These are phyloP conservation scores for Craterostigma plantagineum DNA, from an alignment of 257 asterid species.

Conservation along the genomic window DNA sequence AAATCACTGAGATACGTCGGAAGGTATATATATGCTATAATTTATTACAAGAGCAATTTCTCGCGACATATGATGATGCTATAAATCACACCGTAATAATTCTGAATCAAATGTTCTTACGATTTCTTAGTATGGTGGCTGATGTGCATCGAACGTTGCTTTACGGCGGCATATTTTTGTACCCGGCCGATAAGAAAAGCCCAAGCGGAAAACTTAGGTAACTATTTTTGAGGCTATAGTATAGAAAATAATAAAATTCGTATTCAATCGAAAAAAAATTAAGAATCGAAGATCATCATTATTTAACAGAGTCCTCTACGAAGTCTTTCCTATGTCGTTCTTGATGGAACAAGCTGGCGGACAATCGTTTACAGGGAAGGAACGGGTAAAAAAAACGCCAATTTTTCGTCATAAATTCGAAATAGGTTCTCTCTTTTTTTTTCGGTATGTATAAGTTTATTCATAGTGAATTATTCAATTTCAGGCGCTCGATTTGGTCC, in stretches of 20 bases:
- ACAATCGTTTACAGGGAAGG: slow-evolving; percentile 83
- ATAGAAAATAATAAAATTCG: not conserved
- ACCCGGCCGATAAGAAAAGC: slow-evolving; percentile 97
- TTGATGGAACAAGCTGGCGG: slow-evolving; percentile 99
- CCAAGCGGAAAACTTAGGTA: slow-evolving; percentile 83
- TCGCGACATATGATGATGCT: too few species aligned
- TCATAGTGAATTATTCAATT: not conserved
- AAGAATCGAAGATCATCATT: too few species aligned
- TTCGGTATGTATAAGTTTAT: too few species aligned
- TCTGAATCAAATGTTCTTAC: too few species aligned
- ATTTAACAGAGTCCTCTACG: slow-evolving; percentile 50
- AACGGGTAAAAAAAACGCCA: slow-evolving; percentile 36
- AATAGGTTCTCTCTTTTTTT: not conserved
- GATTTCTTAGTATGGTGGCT: slow-evolving; percentile 82
- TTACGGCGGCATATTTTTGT: slow-evolving; percentile 94
- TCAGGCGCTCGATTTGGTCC: slow-evolving; percentile 83
- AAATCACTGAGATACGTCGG: slow-evolving; percentile 92
- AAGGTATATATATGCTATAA: slow-evolving; percentile 27
- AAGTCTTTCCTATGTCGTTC: slow-evolving; percentile 97
- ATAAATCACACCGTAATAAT: too few species aligned
- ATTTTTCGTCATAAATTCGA: not conserved
- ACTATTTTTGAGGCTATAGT: slow-evolving; percentile 8
- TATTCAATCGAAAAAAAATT: not conserved
- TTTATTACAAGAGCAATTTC: not conserved
- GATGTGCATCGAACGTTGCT: slow-evolving; percentile 99